Evolutionary conservation across 495 filamentous ascomycete species (phyloP).

Genomic region (Rhypophila decipiens): DNA sequence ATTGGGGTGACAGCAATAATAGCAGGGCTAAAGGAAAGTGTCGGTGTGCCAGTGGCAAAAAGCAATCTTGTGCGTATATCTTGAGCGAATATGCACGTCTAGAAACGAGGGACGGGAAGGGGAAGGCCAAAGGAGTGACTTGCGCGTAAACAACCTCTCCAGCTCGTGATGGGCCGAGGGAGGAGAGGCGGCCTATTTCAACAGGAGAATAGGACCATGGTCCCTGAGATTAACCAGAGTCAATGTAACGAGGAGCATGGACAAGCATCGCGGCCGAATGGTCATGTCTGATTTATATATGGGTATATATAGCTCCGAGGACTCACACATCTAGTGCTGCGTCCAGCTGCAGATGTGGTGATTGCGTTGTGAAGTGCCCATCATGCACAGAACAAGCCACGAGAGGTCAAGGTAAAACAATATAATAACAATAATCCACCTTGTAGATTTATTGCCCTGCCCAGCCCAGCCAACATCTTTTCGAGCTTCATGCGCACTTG

Average conservation of each 20-base stretch:
- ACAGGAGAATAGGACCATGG: neutral
- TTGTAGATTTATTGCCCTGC: too few relatives aligned
- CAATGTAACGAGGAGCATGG: conserved; percentile 13
- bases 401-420: too few relatives aligned
- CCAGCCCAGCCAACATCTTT: too few relatives aligned
- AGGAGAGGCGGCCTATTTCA: conserved; percentile 11
- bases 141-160: neutral
- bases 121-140: conserved; percentile 1
- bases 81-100: conserved; percentile 2
- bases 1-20: conserved; percentile 7
- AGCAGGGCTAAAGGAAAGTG: neutral
- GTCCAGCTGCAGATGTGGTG: too few relatives aligned
- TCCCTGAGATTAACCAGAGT: conserved; percentile 16
- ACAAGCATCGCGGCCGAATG: conserved; percentile 4
- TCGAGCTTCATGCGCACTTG: too few relatives aligned
- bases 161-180: neutral
- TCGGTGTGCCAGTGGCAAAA: too few relatives aligned
- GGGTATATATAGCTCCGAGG: too few relatives aligned
- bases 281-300: neutral
- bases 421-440: too few relatives aligned
- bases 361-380: too few relatives aligned
- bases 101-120: conserved; percentile 9
- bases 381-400: too few relatives aligned
- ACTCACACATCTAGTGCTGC: too few relatives aligned
- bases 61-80: conserved; percentile 6